Percentiles rank a stretch among this genome's conserved stretches.
Evolutionary conservation across 2,329 filamentous ascomycete genomes (phyloP).

Genomic region (Elsinoe fawcettii): DNA sequence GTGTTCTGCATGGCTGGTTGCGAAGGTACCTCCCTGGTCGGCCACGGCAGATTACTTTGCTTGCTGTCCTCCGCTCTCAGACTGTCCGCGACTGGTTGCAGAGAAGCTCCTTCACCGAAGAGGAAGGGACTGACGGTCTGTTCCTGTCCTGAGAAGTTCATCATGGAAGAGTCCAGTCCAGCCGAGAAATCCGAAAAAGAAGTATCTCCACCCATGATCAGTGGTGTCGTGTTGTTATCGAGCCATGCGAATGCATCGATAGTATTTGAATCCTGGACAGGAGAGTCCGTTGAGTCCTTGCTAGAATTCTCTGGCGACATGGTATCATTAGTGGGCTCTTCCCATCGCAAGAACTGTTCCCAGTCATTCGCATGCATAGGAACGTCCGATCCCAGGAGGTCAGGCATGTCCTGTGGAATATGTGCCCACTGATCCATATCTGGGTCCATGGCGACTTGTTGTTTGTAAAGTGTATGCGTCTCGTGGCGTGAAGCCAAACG

Average conservation of each 20-base stretch:
- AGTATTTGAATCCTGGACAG: constrained; percentile 24
- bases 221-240: constrained; percentile 23
- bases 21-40: constrained; percentile 10
- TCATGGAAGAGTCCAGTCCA: constrained; percentile 21
- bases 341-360: constrained; percentile 44
- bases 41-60: constrained; percentile 17
- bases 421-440: constrained; percentile 9
- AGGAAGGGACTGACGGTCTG: constrained; percentile 17
- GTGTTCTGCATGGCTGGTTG: constrained; percentile 8
- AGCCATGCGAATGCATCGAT: constrained; percentile 22
- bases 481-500: constrained; percentile 9
- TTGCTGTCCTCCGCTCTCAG: constrained; percentile 19
- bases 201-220: constrained; percentile 29
- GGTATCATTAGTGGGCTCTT: constrained; percentile 30
- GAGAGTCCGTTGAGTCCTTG: constrained; percentile 30
- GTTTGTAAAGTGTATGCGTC: neutral
- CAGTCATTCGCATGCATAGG: constrained; percentile 31
- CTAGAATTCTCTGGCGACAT: constrained; percentile 29
- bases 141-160: constrained; percentile 24
- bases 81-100: constrained; percentile 19
- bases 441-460: neutral
- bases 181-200: constrained; percentile 24
- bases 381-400: constrained; percentile 11
- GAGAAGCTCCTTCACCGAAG: constrained; percentile 16
- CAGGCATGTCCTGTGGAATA: constrained; percentile 6